A percentile compares a stretch with the other conserved stretches of the same genome.
Evolutionary conservation across 176 grass and related monocot species (phyloP).

Genomic region (Typha latifolia): DNA sequence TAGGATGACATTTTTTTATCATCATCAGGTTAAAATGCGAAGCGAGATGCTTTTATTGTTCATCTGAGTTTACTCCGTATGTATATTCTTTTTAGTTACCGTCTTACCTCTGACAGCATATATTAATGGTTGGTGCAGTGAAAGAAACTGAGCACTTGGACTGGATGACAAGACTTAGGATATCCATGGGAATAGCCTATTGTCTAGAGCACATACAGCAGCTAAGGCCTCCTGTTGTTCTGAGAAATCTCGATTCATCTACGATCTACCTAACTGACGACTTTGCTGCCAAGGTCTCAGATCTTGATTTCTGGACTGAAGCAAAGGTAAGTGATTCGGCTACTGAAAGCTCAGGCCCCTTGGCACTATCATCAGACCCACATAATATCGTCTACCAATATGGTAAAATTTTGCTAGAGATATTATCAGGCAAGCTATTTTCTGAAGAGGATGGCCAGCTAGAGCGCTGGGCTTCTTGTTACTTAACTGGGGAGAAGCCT

Average conservation of each 20-base stretch:
- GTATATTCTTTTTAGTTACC: neutral
- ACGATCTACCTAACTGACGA: conserved; percentile 78
- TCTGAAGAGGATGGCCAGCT: conserved; percentile 38
- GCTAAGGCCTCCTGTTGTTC: conserved; percentile 41
- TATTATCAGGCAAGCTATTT: conserved; percentile 46
- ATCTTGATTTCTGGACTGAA: conserved; percentile 36
- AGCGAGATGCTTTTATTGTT: neutral
- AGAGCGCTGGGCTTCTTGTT: conserved; percentile 32
- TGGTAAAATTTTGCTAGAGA: conserved; percentile 60
- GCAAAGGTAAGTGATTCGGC: conserved; percentile 12
- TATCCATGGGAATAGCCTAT: conserved; percentile 85
- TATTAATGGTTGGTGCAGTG: conserved; percentile 23
- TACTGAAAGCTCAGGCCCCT: neutral
- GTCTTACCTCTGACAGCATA: neutral
- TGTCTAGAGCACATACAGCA: conserved; percentile 75
- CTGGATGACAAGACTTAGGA: conserved; percentile 60
- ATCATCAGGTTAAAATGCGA: neutral
- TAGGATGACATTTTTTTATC: too few species aligned
- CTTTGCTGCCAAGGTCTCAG: conserved; percentile 63
- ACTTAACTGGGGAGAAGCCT: conserved; percentile 23
- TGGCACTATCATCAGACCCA: conserved; percentile 7
- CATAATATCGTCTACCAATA: conserved; percentile 41
- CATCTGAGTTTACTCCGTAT: neutral
- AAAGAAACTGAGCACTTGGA: conserved; percentile 68
- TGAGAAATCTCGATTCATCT: conserved; percentile 40